These are phyloP conservation scores for Microsporum ferrugineum DNA, from an alignment of 2,329 filamentous ascomycete species.

Conservation along the genomic window DNA sequence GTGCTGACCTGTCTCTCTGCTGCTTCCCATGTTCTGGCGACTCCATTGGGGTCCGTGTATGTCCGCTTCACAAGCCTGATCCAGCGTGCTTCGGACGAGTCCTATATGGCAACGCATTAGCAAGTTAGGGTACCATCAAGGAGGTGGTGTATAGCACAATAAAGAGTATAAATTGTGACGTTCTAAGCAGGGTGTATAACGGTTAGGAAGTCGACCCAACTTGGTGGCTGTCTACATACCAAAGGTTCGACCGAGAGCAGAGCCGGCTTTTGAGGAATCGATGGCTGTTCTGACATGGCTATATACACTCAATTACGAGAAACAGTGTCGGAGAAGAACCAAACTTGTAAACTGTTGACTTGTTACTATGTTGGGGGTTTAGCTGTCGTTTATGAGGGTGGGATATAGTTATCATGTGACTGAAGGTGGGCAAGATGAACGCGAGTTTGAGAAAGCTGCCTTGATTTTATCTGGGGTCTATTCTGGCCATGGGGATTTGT, in stretches of 20 bases:
- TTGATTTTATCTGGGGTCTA: background rate
- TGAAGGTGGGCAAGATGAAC: background rate
- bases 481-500: background rate
- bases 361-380: background rate
- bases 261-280: slow-evolving; percentile 18
- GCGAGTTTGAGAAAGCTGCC: background rate
- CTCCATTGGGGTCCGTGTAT: slow-evolving; percentile 34
- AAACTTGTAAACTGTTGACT: background rate
- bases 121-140: background rate
- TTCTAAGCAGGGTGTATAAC: too few species aligned
- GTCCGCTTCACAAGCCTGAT: slow-evolving; percentile 32
- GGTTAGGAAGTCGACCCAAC: background rate
- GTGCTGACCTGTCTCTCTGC: slow-evolving; percentile 32
- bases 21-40: slow-evolving; percentile 35
- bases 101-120: slow-evolving; percentile 16
- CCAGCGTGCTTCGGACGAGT: slow-evolving; percentile 33
- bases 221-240: slow-evolving; percentile 18
- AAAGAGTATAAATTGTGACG: too few species aligned
- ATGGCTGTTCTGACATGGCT: background rate
- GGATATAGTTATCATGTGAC: background rate
- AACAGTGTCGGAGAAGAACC: background rate
- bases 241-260: slow-evolving; percentile 24
- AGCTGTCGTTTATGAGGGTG: background rate
- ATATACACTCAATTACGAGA: background rate
- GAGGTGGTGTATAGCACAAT: too few species aligned